These are phyloP conservation scores for Candida wancherniae DNA, from an alignment of 805 yeast genomes.

Conservation along the genomic window DNA sequence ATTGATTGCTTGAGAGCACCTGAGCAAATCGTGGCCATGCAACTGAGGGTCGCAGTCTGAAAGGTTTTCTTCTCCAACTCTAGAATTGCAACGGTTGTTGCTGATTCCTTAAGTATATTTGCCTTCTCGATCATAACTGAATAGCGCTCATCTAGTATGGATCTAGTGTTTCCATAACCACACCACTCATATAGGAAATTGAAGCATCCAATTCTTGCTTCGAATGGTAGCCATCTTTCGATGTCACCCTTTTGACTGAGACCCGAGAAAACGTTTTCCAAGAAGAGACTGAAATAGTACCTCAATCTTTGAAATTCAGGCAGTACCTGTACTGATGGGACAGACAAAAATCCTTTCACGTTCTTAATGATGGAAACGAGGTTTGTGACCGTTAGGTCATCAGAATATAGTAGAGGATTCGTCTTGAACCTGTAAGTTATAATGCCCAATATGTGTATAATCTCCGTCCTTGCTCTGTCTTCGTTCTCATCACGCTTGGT, in stretches of 20 bases:
- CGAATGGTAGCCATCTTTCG: slow-evolving; percentile 71
- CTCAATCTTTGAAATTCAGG: slow-evolving; percentile 73
- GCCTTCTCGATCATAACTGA: slow-evolving; percentile 45
- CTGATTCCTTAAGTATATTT: slow-evolving; percentile 34
- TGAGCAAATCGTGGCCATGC: slow-evolving; percentile 78
- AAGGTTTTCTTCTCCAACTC: slow-evolving; percentile 73
- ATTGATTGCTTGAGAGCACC: slow-evolving; percentile 59
- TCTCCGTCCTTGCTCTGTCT: slow-evolving; percentile 60
- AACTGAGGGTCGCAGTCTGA: slow-evolving; percentile 67
- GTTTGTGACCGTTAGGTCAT: slow-evolving; percentile 64
- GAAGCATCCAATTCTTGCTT: slow-evolving; percentile 78
- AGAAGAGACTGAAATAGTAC: slow-evolving; percentile 75
- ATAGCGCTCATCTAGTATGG: slow-evolving; percentile 64
- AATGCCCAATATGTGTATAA: slow-evolving; percentile 66
- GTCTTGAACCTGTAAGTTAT: slow-evolving; percentile 60
- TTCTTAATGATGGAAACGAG: slow-evolving; percentile 58
- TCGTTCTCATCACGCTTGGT: slow-evolving; percentile 32
- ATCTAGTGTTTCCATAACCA: slow-evolving; percentile 69
- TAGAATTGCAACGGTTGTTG: slow-evolving; percentile 63
- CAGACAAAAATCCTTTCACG: slow-evolving; percentile 55
- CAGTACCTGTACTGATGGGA: slow-evolving; percentile 54
- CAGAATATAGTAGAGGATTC: slow-evolving; percentile 48
- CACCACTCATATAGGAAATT: slow-evolving; percentile 90
- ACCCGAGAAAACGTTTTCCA: slow-evolving; percentile 69
- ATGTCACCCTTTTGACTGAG: slow-evolving; percentile 36